Percentiles rank a stretch among this genome's conserved stretches.
Evolutionary conservation across 768 basidiomycete species (phyloP).

Genomic region (Agrocybe pediades): DNA sequence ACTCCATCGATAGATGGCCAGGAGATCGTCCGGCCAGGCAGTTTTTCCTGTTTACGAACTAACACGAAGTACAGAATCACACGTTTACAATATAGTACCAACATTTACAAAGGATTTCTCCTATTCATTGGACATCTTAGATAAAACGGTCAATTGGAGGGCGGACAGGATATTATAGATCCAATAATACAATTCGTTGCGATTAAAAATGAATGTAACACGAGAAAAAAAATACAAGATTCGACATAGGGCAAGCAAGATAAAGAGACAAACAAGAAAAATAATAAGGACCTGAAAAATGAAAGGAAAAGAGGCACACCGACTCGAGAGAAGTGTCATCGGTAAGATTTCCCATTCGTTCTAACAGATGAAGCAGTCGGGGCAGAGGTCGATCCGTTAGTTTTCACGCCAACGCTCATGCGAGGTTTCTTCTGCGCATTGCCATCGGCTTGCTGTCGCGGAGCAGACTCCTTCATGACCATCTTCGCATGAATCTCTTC

Average conservation of each 20-base stretch:
- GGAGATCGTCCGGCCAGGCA: constrained; percentile 13
- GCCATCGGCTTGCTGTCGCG: constrained; percentile 56
- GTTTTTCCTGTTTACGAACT: constrained; percentile 4
- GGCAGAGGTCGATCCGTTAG: constrained; percentile 51
- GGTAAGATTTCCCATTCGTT: constrained; percentile 63
- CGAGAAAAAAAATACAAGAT: constrained; percentile 23
- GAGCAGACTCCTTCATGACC: constrained; percentile 83
- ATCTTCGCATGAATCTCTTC: constrained; percentile 97
- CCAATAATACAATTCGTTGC: constrained; percentile 25
- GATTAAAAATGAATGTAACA: constrained; percentile 14
- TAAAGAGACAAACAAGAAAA: constrained; percentile 16
- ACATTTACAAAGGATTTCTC: background rate
- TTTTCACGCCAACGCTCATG: constrained; percentile 47
- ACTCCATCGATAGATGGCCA: constrained; percentile 4
- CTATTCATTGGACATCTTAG: background rate
- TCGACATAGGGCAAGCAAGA: constrained; percentile 27
- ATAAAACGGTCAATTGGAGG: background rate
- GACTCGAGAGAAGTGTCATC: constrained; percentile 37
- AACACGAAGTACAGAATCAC: background rate
- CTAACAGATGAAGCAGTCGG: constrained; percentile 46
- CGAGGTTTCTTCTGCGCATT: constrained; percentile 60
- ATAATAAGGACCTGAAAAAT: constrained; percentile 7
- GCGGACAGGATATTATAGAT: constrained; percentile 6
- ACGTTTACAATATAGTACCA: background rate
- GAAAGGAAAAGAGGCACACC: constrained; percentile 11